These are phyloP conservation scores for Endocalyx cinctus DNA, from an alignment of 2,329 filamentous ascomycete species.

Conservation along the genomic window DNA sequence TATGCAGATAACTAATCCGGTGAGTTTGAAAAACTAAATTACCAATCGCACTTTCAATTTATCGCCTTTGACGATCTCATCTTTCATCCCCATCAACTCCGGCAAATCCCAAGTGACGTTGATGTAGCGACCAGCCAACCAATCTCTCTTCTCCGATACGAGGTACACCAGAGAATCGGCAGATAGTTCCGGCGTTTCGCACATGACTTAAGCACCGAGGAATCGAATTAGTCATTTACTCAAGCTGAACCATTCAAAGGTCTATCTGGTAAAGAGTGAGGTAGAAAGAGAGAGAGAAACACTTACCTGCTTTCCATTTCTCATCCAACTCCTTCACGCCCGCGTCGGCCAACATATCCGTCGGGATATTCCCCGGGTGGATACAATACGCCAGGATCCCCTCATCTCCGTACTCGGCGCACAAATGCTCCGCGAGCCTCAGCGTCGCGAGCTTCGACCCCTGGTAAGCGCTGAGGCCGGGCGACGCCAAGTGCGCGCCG, in stretches of 20 bases:
- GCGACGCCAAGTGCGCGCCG: slow-evolving; percentile 27
- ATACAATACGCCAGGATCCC: slow-evolving; percentile 36
- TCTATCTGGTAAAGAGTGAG: too few species aligned
- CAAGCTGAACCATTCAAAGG: neutral
- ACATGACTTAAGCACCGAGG: slow-evolving; percentile 13
- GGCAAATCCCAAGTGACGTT: slow-evolving; percentile 36
- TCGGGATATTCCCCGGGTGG: slow-evolving; percentile 38
- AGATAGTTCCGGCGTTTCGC: slow-evolving; percentile 21
- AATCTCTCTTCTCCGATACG: slow-evolving; percentile 22
- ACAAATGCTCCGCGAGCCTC: slow-evolving; percentile 40
- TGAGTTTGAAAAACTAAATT: too few species aligned
- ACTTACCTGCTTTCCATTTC: slow-evolving; percentile 12
- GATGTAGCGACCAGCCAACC: slow-evolving; percentile 32
- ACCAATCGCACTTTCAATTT: slow-evolving; percentile 23
- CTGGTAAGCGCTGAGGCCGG: slow-evolving; percentile 35
- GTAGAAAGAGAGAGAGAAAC: neutral
- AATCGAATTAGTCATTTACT: slow-evolving; percentile 3
- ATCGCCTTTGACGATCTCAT: slow-evolving; percentile 23
- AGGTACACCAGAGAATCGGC: slow-evolving; percentile 27
- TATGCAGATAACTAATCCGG: too few species aligned
- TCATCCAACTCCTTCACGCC: slow-evolving; percentile 3
- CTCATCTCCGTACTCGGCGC: slow-evolving; percentile 34
- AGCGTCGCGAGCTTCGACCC: slow-evolving; percentile 40
- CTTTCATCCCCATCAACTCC: slow-evolving; percentile 24
- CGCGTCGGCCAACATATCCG: slow-evolving; percentile 26